A percentile compares a stretch with the other conserved stretches of the same genome.
Conservation (phyloP, 2,329 filamentous ascomycete genomes). For the Fusarium anthophilum region DNA sequence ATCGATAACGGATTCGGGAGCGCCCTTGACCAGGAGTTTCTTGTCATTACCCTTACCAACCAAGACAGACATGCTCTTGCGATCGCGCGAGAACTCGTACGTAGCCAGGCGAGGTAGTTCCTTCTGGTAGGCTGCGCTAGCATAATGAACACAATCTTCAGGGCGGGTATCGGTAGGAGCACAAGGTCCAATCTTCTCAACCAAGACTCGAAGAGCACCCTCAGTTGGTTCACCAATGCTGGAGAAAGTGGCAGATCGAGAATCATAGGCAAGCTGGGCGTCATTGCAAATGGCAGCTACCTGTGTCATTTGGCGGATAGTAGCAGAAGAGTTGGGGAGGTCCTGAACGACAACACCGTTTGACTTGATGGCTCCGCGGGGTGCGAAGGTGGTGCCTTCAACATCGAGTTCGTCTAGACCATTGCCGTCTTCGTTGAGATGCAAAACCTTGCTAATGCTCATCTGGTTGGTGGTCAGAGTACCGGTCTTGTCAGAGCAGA, state of each 20-base stretch:
- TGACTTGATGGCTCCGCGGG: constrained; percentile 76
- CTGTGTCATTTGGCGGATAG: constrained; percentile 79
- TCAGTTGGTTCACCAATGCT: constrained; percentile 96
- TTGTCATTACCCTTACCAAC: constrained; percentile 75
- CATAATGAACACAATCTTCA: constrained; percentile 78
- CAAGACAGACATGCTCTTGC: constrained; percentile 99
- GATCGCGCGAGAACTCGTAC: constrained; percentile 96
- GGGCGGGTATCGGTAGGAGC: constrained; percentile 64
- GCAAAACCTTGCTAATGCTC: constrained; percentile 94
- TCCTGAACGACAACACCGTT: constrained; percentile 75
- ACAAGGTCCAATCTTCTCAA: constrained; percentile 92
- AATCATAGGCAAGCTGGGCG: constrained; percentile 82
- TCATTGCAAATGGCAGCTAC: constrained; percentile 88
- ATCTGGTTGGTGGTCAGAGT: constrained; percentile 99
- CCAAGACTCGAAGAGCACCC: constrained; percentile 87
- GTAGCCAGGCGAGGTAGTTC: constrained; percentile 80
- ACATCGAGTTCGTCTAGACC: constrained; percentile 88
- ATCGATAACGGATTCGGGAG: constrained; percentile 92
- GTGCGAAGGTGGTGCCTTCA: constrained; percentile 91
- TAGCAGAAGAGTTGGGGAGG: constrained; percentile 75
- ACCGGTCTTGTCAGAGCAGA: constrained; percentile 99
- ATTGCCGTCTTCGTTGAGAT: constrained; percentile 77
- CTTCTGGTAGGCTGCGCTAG: constrained; percentile 86
- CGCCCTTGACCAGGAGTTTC: constrained; percentile 94
- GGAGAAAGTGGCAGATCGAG: constrained; percentile 76